Base-by-base conservation (phyloP, 2,329 filamentous ascomycete genomes). In the Thielaviopsis cerberus region DNA sequence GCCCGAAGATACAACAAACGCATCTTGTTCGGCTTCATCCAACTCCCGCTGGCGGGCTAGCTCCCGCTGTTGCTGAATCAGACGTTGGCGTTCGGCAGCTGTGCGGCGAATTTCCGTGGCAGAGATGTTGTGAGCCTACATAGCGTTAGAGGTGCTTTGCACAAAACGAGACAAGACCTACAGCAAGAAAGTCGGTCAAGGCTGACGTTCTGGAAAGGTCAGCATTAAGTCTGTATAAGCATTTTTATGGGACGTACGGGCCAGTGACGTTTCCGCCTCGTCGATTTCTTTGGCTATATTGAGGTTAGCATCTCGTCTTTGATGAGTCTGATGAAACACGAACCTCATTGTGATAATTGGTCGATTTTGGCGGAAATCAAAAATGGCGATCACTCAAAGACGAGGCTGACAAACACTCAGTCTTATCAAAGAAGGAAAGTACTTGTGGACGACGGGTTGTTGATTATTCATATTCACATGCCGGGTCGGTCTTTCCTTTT, bases 91-190 rank as follows among this genome's bases (percentile, higher is more conserved):
- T 37, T 69, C 67, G 30, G 75, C 72, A 20, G 76, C 76, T 61
- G 77, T 72, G 22, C 71, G 66, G 37, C 74, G 72, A 59, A 81
- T 81, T 60, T 78, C 74, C 26, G 72, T 67, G 1, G 79, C 77
- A 23, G 80, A 86, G 63, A 88, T 88, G 64, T 87, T 87, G 68
- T 86, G 82, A 1, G 83, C 80, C 78, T 84, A 37, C 20, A 17
- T 24, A 27, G 54, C 48, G 37, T 30, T 48, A 50, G 57, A 17
- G 26, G 30, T 10, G 34, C 4, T 30, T 1, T 34, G 51, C 10
- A 50, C 7, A 4, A 51, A 27, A 15, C 17, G 3, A 8, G 20
- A 4, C 8, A 22, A 48, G 34, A 63, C 72, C 63, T 62, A 75
- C 73, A 24, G 76, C 75, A 51, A 79, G 67, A 61, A 76, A 79